Evolutionary conservation across 257 asterid species (phyloP), one percentile per base, ranked within the genome.

Genomic region (Knoxia roxburghii): DNA sequence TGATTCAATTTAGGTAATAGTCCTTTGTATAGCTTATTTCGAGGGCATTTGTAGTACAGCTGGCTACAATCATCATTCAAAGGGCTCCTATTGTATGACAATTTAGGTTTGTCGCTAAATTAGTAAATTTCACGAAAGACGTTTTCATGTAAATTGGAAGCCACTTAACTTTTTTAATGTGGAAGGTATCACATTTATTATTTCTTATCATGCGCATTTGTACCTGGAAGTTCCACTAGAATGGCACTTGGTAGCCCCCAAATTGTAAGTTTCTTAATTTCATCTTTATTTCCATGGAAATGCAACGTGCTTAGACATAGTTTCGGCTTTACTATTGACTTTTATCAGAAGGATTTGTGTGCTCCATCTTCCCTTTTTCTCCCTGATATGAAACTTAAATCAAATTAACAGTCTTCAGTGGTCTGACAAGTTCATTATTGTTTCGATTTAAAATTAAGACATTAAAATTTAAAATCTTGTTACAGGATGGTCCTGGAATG

Each of bases 401-500:
- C 21, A 32, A 32, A 30, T 15, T 59, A 20, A 18, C 21, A 46
- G 51, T 18, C 23, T 58, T 57, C 12, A 18, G 27, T 58, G 26
- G 45, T 3, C 33, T 17, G 33, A 17, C 13, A 57, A 18, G 23
- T 46, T 5, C 18, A 21, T 21, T 39, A 32, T 48, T 21, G 23
- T 58, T 18, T 48, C 48, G 3, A 39, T 66, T 39, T 57, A 24
- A n/a, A 12, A 20, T 65, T 20, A 13, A 10, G 18, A 35, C 23
- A 17, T 67, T 32, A 45, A 70, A 21, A 13, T 56, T 21, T 41
- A 58, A 70, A 65, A 51, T 32, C 65, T 32, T 52, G 81, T 76
- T 59, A 65, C 87, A 94, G 99, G 88, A 76, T 58, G 70, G 76
- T 75, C 61, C 67, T 51, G 86, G 75, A 35, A 68, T 69, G 73